Percentiles rank a stretch among this genome's conserved stretches.
Evolutionary conservation across 306 rosid genomes (phyloP).

Genomic region (Cucurbita argyrosperma): DNA sequence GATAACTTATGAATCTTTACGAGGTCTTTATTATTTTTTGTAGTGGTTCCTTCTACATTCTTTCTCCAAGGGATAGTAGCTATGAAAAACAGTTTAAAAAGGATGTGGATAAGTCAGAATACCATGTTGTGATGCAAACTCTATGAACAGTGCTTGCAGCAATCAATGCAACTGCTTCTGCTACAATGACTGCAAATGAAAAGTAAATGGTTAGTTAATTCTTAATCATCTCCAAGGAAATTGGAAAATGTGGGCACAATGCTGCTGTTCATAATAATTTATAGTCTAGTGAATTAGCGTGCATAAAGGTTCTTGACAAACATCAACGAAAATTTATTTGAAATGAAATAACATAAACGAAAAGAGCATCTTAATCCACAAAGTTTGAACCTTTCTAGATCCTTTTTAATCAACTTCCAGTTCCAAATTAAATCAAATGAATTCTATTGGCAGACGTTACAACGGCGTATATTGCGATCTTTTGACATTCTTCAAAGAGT

Average conservation of each 20-base stretch:
- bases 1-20: neutral
- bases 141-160: slow-evolving; percentile 88
- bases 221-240: neutral
- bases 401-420: neutral
- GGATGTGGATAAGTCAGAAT: neutral
- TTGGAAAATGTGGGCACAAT: neutral
- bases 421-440: neutral
- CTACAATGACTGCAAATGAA: slow-evolving; percentile 47
- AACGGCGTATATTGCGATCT: neutral
- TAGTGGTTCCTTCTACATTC: neutral
- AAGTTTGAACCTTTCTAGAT: neutral
- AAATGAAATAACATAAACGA: neutral
- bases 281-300: neutral
- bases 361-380: neutral
- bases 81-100: neutral
- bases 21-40: neutral
- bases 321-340: neutral
- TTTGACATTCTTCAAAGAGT: neutral
- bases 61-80: neutral
- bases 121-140: slow-evolving; percentile 90
- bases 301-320: neutral
- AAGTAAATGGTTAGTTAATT: neutral
- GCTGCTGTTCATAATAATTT: neutral
- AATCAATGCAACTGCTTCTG: slow-evolving; percentile 67
- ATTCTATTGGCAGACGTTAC: neutral